These are phyloP conservation scores for Chamaecrista fasciculata DNA, from an alignment of 306 rosid species.

Conservation along the genomic window DNA sequence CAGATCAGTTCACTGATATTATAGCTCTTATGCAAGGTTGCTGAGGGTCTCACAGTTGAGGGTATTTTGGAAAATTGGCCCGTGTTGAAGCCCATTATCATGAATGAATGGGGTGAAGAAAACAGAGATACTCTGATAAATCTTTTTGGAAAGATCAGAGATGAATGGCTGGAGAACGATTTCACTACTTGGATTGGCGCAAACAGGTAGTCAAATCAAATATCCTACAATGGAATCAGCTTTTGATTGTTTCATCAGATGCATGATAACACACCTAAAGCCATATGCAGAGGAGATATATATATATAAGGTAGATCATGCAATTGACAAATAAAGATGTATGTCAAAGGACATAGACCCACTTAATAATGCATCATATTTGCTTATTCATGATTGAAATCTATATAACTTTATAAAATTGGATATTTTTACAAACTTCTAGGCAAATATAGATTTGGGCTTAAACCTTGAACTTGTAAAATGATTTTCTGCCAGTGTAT, in stretches of 20 bases:
- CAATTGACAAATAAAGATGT: not conserved
- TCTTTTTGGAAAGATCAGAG: slow-evolving; percentile 79
- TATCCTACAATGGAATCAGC: not conserved
- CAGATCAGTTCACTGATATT: slow-evolving; percentile 16
- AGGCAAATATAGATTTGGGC: not conserved
- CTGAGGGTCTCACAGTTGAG: slow-evolving; percentile 68
- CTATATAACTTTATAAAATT: not conserved
- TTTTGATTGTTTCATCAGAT: not conserved
- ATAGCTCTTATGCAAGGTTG: slow-evolving; percentile 62
- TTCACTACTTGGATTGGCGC: slow-evolving; percentile 74
- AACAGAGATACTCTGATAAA: slow-evolving; percentile 56
- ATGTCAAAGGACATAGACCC: not conserved
- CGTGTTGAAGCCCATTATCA: slow-evolving; percentile 61
- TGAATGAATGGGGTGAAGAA: slow-evolving; percentile 82
- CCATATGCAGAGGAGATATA: not conserved
- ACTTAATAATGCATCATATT: not conserved
- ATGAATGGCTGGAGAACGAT: slow-evolving; percentile 82
- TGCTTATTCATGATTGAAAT: not conserved
- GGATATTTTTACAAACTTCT: not conserved
- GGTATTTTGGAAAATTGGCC: slow-evolving; percentile 83
- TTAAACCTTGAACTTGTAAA: not conserved
- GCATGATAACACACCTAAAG: slow-evolving; percentile 5
- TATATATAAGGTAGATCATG: not conserved
- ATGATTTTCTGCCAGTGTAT: not conserved
- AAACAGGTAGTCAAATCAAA: slow-evolving; percentile 63